Evolutionary conservation across 2,329 filamentous ascomycete genomes (phyloP).

Genomic region (Aspergillus sp.): DNA sequence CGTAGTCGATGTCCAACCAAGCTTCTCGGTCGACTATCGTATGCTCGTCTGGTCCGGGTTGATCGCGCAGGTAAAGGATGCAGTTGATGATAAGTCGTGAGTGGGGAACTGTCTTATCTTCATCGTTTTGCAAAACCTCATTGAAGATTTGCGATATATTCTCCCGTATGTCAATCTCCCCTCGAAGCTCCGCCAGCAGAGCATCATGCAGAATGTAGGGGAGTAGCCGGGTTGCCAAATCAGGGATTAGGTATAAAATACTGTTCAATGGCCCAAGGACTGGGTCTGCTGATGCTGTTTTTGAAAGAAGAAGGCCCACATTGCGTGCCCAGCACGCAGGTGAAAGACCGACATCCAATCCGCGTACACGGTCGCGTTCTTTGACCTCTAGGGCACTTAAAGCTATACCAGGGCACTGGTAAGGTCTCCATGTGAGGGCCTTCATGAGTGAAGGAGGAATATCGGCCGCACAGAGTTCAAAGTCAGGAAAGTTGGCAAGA

Average conservation of each 20-base stretch:
- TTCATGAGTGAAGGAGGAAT: conserved; percentile 40
- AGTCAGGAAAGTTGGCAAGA: conserved; percentile 28
- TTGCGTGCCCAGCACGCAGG: conserved; percentile 36
- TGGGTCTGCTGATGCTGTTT: conserved; percentile 60
- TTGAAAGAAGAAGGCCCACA: conserved; percentile 53
- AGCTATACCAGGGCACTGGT: conserved; percentile 37
- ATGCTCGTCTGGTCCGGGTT: conserved; percentile 69
- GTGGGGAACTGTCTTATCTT: conserved; percentile 56
- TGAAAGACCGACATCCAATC: conserved; percentile 22
- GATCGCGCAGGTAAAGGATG: conserved; percentile 84
- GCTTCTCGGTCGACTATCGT: conserved; percentile 75
- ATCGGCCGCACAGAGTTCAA: conserved; percentile 34
- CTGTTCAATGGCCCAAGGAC: conserved; percentile 68
- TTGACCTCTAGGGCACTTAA: conserved; percentile 22
- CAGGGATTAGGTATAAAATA: conserved; percentile 64
- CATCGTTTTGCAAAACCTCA: conserved; percentile 58
- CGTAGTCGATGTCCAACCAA: conserved; percentile 85
- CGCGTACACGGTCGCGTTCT: conserved; percentile 13
- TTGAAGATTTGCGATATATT: conserved; percentile 66
- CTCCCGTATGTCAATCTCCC: conserved; percentile 59
- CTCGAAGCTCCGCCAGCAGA: conserved; percentile 66
- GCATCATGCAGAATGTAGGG: conserved; percentile 85
- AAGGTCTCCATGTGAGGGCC: conserved; percentile 44
- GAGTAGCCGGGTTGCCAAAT: conserved; percentile 72
- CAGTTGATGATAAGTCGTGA: conserved; percentile 72